These are phyloP conservation scores for Ricinus communis DNA, from an alignment of 345 rosid genomes.

Conservation along the genomic window DNA sequence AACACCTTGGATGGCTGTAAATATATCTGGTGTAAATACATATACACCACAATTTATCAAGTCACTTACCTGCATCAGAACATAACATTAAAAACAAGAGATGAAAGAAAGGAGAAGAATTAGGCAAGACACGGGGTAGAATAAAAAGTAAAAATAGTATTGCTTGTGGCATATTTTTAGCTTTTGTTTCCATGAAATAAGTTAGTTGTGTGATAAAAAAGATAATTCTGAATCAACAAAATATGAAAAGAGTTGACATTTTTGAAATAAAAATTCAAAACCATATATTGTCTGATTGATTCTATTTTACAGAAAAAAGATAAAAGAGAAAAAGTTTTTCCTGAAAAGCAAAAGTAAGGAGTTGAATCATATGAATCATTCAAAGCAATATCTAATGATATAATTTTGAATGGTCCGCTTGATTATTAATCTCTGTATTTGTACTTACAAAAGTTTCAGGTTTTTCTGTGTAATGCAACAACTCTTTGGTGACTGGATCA, in stretches of 20 bases:
- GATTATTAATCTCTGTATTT: conserved; percentile 13
- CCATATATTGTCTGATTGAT: background rate
- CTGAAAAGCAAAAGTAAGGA: background rate
- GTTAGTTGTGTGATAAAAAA: background rate
- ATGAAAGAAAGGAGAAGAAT: background rate
- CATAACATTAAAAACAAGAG: background rate
- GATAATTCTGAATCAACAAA: background rate
- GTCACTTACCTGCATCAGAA: conserved; percentile 30
- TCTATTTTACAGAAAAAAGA: background rate
- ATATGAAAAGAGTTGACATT: background rate
- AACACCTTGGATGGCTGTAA: conserved; percentile 32
- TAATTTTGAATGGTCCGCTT: no score
- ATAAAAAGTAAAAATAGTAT: background rate
- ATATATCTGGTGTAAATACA: conserved; percentile 31
- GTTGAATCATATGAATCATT: conserved; percentile 8
- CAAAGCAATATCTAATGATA: background rate
- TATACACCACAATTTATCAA: conserved; percentile 36
- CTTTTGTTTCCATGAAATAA: background rate
- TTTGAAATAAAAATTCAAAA: no score
- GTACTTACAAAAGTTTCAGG: conserved; percentile 81
- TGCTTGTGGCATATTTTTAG: background rate
- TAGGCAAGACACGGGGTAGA: background rate
- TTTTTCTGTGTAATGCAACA: conserved; percentile 86
- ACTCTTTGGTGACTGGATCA: conserved; percentile 71
- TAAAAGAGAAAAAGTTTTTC: background rate